phyloP scores from a whole-genome alignment of 768 basidiomycete genomes.

The Calocybe indica region DNA sequence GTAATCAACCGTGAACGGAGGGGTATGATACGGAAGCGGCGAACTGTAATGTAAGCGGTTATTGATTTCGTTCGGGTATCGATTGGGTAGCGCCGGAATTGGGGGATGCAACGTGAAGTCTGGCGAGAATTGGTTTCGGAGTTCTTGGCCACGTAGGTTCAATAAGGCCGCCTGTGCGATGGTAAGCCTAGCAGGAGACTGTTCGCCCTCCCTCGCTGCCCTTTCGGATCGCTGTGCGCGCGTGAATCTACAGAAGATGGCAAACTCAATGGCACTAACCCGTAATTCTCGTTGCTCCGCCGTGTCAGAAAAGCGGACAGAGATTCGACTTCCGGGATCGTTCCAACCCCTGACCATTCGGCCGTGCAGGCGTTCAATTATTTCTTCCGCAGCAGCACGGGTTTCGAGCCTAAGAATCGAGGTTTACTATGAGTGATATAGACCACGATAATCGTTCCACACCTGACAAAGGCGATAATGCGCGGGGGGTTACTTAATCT shows the following conservation, averaged over 20 bases:
- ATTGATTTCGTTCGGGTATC: neutral
- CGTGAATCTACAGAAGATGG: constrained; percentile 1
- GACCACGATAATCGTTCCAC: constrained; percentile 11
- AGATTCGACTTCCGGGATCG: constrained; percentile 70
- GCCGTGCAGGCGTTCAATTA: constrained; percentile 73
- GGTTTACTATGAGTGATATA: neutral
- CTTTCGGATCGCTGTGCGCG: constrained; percentile 55
- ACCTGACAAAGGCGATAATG: constrained; percentile 82
- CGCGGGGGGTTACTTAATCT: constrained; percentile 69
- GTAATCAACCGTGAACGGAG: constrained; percentile 34
- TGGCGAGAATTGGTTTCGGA: constrained; percentile 17
- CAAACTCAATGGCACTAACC: constrained; percentile 32
- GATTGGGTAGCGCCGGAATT: no score
- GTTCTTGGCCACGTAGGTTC: constrained; percentile 66
- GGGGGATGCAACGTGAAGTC: neutral
- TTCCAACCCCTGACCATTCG: constrained; percentile 77
- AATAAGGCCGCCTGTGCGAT: constrained; percentile 76
- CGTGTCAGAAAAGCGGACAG: constrained; percentile 76
- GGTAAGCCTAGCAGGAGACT: constrained; percentile 58
- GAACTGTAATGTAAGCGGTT: constrained; percentile 16
- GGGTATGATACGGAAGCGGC: constrained; percentile 15
- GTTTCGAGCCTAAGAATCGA: constrained; percentile 52
- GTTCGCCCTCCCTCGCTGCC: constrained; percentile 50
- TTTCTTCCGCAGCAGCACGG: constrained; percentile 66
- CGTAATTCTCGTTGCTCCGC: constrained; percentile 72